A percentile compares a stretch with the other conserved stretches of the same genome.
phyloP scores from a whole-genome alignment of 2,329 filamentous ascomycete genomes.

The Diaporthe helianthi region DNA sequence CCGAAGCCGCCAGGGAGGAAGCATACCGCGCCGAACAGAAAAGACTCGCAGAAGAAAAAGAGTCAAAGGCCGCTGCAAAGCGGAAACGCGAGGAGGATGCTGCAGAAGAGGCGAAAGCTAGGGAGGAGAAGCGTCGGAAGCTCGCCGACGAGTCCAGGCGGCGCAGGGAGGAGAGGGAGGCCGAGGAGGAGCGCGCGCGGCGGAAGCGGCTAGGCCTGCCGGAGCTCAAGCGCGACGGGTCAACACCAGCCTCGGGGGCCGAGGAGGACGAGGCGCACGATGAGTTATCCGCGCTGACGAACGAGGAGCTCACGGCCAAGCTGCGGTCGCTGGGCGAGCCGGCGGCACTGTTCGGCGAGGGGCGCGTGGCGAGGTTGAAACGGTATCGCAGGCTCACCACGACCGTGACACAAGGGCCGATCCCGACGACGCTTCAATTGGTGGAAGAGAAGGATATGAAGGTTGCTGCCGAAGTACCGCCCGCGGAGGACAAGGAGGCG shows the following conservation, averaged over 20 bases:
- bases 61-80: constrained; percentile 75
- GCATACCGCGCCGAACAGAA: constrained; percentile 85
- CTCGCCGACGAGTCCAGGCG: constrained; percentile 81
- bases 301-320: constrained; percentile 72
- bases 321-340: constrained; percentile 79
- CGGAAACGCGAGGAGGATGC: constrained; percentile 90
- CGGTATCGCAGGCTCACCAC: constrained; percentile 72
- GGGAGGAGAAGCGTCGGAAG: constrained; percentile 82
- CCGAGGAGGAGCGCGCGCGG: constrained; percentile 73
- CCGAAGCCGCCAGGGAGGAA: constrained; percentile 81
- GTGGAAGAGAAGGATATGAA: constrained; percentile 91
- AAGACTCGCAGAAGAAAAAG: constrained; percentile 73
- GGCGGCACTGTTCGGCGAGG: constrained; percentile 80
- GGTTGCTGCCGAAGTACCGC: constrained; percentile 68
- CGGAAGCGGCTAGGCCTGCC: constrained; percentile 82
- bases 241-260: constrained; percentile 18
- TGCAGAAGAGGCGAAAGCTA: constrained; percentile 68
- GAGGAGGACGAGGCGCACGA: constrained; percentile 46
- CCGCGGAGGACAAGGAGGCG: constrained; percentile 66
- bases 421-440: constrained; percentile 82
- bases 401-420: constrained; percentile 76
- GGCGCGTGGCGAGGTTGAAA: constrained; percentile 70
- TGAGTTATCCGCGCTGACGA: constrained; percentile 67
- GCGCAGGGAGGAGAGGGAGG: constrained; percentile 75
- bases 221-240: constrained; percentile 60